phyloP scores from a whole-genome alignment of 106 monocot genomes.

The Dioscorea dumetorum region DNA sequence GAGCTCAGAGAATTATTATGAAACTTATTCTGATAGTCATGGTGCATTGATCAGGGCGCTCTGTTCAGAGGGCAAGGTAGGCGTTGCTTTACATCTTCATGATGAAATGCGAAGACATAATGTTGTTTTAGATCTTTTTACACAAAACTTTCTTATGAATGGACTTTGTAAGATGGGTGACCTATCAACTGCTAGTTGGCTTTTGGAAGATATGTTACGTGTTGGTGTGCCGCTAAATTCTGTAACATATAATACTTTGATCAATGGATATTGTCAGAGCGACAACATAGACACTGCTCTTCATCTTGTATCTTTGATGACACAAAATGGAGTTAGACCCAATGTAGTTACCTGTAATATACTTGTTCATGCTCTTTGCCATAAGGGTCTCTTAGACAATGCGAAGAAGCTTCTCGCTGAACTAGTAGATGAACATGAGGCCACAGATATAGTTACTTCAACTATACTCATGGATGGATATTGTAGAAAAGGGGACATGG shows the following conservation, averaged over 20 bases:
- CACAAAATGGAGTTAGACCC: conserved; percentile 42
- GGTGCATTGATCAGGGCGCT: conserved; percentile 35
- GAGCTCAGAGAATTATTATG: conserved; percentile 13
- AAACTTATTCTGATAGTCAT: conserved; percentile 13
- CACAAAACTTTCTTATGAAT: conserved; percentile 53
- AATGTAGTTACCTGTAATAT: conserved; percentile 53
- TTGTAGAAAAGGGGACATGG: conserved; percentile 39
- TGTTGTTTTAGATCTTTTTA: conserved; percentile 29
- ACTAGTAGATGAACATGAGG: conserved; percentile 32
- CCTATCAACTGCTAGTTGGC: conserved; percentile 37
- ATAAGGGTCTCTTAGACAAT: conserved; percentile 39
- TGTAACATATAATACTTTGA: conserved; percentile 58
- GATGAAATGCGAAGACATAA: conserved; percentile 16
- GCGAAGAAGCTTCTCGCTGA: conserved; percentile 40
- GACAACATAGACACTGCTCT: conserved; percentile 49
- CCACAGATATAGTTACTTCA: conserved; percentile 46
- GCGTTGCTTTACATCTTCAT: conserved; percentile 36
- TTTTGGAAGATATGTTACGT: conserved; percentile 44
- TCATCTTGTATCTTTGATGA: conserved; percentile 53
- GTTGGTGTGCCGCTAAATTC: conserved; percentile 38
- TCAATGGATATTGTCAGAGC: conserved; percentile 45
- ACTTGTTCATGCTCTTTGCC: conserved; percentile 56
- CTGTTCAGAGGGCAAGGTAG: conserved; percentile 42
- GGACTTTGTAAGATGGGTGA: conserved; percentile 55
- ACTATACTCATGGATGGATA: conserved; percentile 65